phyloP scores from a whole-genome alignment of 1,139 yeast species.

The Yamadazyma triangularis region DNA sequence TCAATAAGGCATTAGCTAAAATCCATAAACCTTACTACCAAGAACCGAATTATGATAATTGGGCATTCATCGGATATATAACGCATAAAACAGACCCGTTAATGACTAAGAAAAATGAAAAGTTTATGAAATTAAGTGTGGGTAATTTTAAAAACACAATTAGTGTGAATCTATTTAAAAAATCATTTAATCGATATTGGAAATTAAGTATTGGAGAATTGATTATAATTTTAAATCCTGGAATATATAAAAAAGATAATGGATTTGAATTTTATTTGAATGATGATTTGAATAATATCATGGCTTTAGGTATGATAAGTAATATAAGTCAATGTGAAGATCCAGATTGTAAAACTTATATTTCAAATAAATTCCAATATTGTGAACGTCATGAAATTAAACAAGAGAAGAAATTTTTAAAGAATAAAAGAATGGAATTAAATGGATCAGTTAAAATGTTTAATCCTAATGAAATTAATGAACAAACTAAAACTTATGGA shows the following conservation, averaged over 20 bases:
- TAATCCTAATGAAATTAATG: slow-evolving; percentile 22
- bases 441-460: slow-evolving; percentile 53
- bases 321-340: slow-evolving; percentile 64
- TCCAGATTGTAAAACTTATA: slow-evolving; percentile 38
- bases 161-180: slow-evolving; percentile 61
- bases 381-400: slow-evolving; percentile 14
- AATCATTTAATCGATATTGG: slow-evolving; percentile 67
- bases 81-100: slow-evolving; percentile 50
- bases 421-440: slow-evolving; percentile 62
- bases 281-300: slow-evolving; percentile 45
- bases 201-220: slow-evolving; percentile 71
- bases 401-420: slow-evolving; percentile 12
- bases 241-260: slow-evolving; percentile 28
- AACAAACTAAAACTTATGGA: slow-evolving; percentile 15
- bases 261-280: slow-evolving; percentile 62
- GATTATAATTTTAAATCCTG: slow-evolving; percentile 72
- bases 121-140: slow-evolving; percentile 57
- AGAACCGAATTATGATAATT: slow-evolving; percentile 70
- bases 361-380: slow-evolving; percentile 8
- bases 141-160: slow-evolving; percentile 63
- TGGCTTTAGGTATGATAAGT: slow-evolving; percentile 72
- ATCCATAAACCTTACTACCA: slow-evolving; percentile 63
- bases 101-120: slow-evolving; percentile 30
- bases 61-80: slow-evolving; percentile 70
- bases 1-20: slow-evolving; percentile 41